Evolutionary conservation across 108 stramenopile genomes (phyloP), one percentile per base, ranked within the genome.

Genomic region (Nannochloropsis gaditana): DNA sequence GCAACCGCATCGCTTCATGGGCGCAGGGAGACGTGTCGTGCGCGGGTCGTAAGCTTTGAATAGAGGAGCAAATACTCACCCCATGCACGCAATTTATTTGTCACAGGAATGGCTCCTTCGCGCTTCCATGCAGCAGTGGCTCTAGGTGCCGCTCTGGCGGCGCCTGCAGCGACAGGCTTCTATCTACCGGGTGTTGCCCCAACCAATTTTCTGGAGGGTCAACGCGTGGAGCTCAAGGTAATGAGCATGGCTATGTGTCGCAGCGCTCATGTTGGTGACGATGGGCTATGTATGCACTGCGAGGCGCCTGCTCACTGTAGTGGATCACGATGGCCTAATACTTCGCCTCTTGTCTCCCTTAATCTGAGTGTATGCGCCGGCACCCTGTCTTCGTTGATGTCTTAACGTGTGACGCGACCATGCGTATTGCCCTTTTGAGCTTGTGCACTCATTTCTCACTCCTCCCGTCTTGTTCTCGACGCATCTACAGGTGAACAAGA

Each of bases 111-210:
- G 59, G 59, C 59, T n/a, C 59, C 59, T 73, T n/a, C n/a, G 59
- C 59, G 59, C 59, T n/a, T 73, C 1, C 59, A n/a, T 73, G 59
- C 59, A n/a, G 59, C 59, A 15, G 15, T n/a, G 59, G 59, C 59
- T 73, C 19, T n/a, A 15, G 59, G 19, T 73, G 59, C 59, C 59
- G 59, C 59, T n/a, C 19, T 73, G 4, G 59, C 59, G n/a, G 59
- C 59, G 8, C 59, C 59, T 73, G 15, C 3, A 6, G 59, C 59
- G 19, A n/a, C 59, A n/a, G 90, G 89, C 5, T 91, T 91, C 45
- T 91, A 91, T 82, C 86, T 91, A 41, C 91, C 91, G 15, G 91
- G 91, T 21, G 91, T 91, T 42, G 91, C 91, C 4, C 91, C 91
- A 1, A 84, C 79, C 5, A 89, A 82, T 21, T 91, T 89, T 89